Evolutionary conservation across 805 yeast species (phyloP).

Genomic region (Myxozyma neglecta): DNA sequence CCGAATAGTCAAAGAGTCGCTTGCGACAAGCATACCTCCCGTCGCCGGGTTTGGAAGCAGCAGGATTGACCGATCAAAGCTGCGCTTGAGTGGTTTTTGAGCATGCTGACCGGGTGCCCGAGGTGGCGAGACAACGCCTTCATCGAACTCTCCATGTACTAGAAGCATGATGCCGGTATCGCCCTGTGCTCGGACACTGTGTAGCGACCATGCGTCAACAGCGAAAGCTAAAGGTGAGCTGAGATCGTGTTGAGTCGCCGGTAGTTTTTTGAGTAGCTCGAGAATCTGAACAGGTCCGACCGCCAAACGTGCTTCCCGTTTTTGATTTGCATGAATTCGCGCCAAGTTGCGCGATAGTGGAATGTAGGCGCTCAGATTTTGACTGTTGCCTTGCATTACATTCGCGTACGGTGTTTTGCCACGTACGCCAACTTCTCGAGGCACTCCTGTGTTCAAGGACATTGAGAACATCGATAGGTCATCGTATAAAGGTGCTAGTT

Average conservation of each 20-base stretch:
- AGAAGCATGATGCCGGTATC: slow-evolving; percentile 64
- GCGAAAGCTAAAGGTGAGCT: slow-evolving; percentile 65
- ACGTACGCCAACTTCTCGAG: slow-evolving; percentile 38
- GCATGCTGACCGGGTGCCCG: slow-evolving; percentile 46
- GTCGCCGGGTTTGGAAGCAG: slow-evolving; percentile 67
- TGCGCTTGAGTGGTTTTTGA: slow-evolving; percentile 51
- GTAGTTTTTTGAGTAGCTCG: slow-evolving; percentile 63
- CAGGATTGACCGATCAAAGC: slow-evolving; percentile 85
- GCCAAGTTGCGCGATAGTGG: slow-evolving; percentile 75
- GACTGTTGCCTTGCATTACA: slow-evolving; percentile 9
- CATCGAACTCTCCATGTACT: slow-evolving; percentile 84
- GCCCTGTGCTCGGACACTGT: slow-evolving; percentile 55
- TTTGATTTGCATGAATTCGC: slow-evolving; percentile 52
- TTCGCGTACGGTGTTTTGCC: slow-evolving; percentile 15
- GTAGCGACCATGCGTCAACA: slow-evolving; percentile 57
- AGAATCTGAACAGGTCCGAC: slow-evolving; percentile 69
- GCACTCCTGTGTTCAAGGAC: slow-evolving; percentile 71
- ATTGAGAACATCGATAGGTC: slow-evolving; percentile 81
- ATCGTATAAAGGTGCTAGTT: slow-evolving; percentile 71
- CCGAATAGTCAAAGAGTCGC: slow-evolving; percentile 75
- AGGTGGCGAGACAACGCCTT: slow-evolving; percentile 40
- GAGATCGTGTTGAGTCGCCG: slow-evolving; percentile 75
- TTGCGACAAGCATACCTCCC: slow-evolving; percentile 77
- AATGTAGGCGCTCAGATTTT: slow-evolving; percentile 49
- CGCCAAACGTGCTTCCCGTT: slow-evolving; percentile 57